A percentile compares a stretch with the other conserved stretches of the same genome.
phyloP scores from a whole-genome alignment of 2,329 filamentous ascomycete species.

The Lachnellula arida region DNA sequence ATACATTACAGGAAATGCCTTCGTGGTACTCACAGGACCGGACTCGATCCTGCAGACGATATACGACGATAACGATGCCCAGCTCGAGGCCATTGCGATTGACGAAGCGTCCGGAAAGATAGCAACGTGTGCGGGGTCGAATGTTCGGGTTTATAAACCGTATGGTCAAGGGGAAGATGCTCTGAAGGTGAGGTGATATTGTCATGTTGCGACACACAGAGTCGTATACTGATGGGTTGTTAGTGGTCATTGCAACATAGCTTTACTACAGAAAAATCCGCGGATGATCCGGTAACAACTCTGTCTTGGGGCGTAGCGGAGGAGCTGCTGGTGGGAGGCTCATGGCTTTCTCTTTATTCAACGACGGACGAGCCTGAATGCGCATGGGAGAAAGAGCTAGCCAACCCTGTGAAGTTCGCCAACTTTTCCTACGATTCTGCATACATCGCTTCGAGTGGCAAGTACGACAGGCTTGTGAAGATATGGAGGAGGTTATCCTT shows the following conservation, averaged over 20 bases:
- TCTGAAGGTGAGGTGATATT: slow-evolving; percentile 57
- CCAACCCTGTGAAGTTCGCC: slow-evolving; percentile 69
- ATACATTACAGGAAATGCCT: slow-evolving; percentile 85
- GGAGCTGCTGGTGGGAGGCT: slow-evolving; percentile 77
- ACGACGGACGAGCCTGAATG: slow-evolving; percentile 45
- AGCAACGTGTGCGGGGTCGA: slow-evolving; percentile 62
- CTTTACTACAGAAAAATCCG: slow-evolving; percentile 45
- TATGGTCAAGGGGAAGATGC: slow-evolving; percentile 65
- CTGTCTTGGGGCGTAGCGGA: slow-evolving; percentile 85
- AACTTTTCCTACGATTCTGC: slow-evolving; percentile 81
- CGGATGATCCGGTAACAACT: slow-evolving; percentile 40
- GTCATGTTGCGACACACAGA: slow-evolving; percentile 1
- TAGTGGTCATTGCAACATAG: slow-evolving; percentile 63
- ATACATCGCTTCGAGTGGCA: slow-evolving; percentile 76
- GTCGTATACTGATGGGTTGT: slow-evolving; percentile 17
- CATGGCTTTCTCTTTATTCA: slow-evolving; percentile 63
- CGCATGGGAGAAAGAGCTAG: slow-evolving; percentile 71
- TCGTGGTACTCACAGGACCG: slow-evolving; percentile 75
- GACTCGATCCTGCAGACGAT: slow-evolving; percentile 80
- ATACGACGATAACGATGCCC: slow-evolving; percentile 67
- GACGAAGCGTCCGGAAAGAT: slow-evolving; percentile 83
- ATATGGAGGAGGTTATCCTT: slow-evolving; percentile 88
- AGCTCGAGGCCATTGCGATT: slow-evolving; percentile 70
- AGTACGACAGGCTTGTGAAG: slow-evolving; percentile 79
- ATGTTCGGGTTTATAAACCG: slow-evolving; percentile 75